A percentile compares a stretch with the other conserved stretches of the same genome.
phyloP scores from a whole-genome alignment of 1,284 basidiomycete genomes.

The Mycosarcoma maydis region DNA sequence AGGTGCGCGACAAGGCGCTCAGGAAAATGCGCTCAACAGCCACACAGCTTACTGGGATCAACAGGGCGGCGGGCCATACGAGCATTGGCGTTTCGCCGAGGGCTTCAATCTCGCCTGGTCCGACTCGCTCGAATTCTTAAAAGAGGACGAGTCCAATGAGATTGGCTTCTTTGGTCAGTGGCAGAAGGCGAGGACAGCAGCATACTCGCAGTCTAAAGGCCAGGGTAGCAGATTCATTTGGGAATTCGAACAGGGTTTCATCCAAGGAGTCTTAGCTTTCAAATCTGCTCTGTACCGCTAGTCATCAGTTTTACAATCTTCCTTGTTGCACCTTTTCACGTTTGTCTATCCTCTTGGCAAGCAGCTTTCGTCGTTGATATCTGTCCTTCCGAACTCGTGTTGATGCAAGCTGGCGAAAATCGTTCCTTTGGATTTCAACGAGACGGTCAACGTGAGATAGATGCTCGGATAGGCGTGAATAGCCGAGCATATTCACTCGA shows the following conservation, averaged over 20 bases:
- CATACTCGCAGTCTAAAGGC: constrained; percentile 69
- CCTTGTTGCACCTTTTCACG: no score
- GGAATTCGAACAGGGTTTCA: constrained; percentile 71
- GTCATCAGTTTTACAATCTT: no score
- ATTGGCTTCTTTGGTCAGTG: constrained; percentile 75
- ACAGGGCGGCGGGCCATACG: constrained; percentile 69
- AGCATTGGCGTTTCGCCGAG: constrained; percentile 76
- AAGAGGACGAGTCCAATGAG: constrained; percentile 69
- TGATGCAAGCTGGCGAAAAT: no score
- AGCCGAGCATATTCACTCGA: constrained; percentile 23
- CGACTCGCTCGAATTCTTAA: constrained; percentile 74
- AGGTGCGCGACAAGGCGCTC: constrained; percentile 19
- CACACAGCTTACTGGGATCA: constrained; percentile 38
- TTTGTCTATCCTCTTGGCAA: neutral
- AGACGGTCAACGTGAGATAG: no score
- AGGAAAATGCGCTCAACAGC: constrained; percentile 19
- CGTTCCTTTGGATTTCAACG: no score
- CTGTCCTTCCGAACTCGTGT: no score
- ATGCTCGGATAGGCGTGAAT: constrained; percentile 27
- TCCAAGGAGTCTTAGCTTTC: constrained; percentile 69
- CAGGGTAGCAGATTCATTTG: constrained; percentile 67
- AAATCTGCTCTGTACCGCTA: constrained; percentile 28
- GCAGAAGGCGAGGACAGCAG: constrained; percentile 71
- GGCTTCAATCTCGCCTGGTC: constrained; percentile 79
- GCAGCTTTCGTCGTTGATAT: no score